phyloP scores from a whole-genome alignment of 371 early-diverging fungal species.

The Sporodiniella umbellata region DNA sequence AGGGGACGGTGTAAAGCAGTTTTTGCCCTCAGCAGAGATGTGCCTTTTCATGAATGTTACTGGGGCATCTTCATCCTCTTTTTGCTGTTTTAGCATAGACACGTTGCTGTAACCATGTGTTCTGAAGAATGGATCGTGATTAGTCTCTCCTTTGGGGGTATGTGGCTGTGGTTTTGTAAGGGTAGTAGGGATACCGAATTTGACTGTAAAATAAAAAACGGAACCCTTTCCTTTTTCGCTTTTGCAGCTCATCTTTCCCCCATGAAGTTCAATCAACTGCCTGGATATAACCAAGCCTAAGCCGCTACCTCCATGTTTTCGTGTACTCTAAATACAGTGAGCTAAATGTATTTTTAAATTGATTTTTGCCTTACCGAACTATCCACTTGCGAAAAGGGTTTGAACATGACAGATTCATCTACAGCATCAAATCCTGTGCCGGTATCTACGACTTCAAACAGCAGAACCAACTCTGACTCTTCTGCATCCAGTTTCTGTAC shows the following conservation, averaged over 20 bases:
- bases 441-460: slow-evolving; percentile 65
- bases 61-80: slow-evolving; percentile 1
- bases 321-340: slow-evolving; percentile 38
- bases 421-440: slow-evolving; percentile 62
- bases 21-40: not conserved
- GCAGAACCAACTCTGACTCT: slow-evolving; percentile 34
- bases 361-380: slow-evolving; percentile 40
- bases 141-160: slow-evolving; percentile 51
- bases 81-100: slow-evolving; percentile 2
- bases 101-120: slow-evolving; percentile 27
- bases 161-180: slow-evolving; percentile 48
- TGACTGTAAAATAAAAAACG: slow-evolving; percentile 59
- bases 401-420: slow-evolving; percentile 65
- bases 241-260: slow-evolving; percentile 56
- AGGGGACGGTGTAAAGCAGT: slow-evolving; percentile 18
- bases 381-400: slow-evolving; percentile 67
- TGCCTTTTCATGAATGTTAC: slow-evolving; percentile 16
- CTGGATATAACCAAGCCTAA: slow-evolving; percentile 60
- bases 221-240: slow-evolving; percentile 61
- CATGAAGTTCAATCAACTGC: slow-evolving; percentile 62
- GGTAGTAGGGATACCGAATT: slow-evolving; percentile 48
- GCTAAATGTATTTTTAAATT: not conserved
- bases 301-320: slow-evolving; percentile 69
- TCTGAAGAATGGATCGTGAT: slow-evolving; percentile 45
- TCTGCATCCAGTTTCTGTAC: slow-evolving; percentile 27